These are phyloP conservation scores for Hysterangium stoloniferum DNA, from an alignment of 768 basidiomycete genomes.

Conservation along the genomic window DNA sequence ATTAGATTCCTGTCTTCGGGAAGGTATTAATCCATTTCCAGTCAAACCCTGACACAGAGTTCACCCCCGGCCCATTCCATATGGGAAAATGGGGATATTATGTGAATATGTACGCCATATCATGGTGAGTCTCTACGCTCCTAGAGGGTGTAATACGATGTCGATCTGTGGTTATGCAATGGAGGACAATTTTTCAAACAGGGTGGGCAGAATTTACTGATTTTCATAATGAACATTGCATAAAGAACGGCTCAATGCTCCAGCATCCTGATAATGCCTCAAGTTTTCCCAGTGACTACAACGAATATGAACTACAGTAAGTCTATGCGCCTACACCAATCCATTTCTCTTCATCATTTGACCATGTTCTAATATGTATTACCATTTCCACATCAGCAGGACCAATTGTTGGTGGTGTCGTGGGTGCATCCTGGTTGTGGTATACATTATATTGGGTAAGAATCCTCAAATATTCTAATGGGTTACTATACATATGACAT, in stretches of 20 bases:
- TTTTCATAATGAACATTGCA: too few species aligned
- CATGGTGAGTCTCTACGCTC: conserved; percentile 12
- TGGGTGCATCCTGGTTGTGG: conserved; percentile 15
- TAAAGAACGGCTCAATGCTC: not conserved
- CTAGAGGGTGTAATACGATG: too few species aligned
- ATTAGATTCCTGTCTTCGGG: conserved; percentile 13
- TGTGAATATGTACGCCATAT: conserved; percentile 15
- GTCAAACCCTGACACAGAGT: conserved; percentile 6
- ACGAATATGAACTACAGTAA: conserved; percentile 16
- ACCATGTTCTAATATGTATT: not conserved
- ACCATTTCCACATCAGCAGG: conserved; percentile 11
- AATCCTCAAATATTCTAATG: too few species aligned
- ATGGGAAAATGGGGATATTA: conserved; percentile 16
- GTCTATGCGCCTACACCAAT: too few species aligned
- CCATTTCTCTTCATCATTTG: not conserved
- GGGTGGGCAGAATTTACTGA: conserved; percentile 11
- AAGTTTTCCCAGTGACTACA: conserved; percentile 16
- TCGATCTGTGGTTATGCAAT: too few species aligned
- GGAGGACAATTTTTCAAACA: conserved; percentile 14
- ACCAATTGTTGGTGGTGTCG: conserved; percentile 15
- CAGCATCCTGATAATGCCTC: conserved; percentile 18
- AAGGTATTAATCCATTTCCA: conserved; percentile 12
- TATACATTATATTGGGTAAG: conserved; percentile 16
- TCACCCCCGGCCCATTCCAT: conserved; percentile 15
- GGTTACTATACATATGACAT: too few species aligned